Conservation (phyloP, 306 rosid species). For the Glycyrrhiza uralensis region DNA sequence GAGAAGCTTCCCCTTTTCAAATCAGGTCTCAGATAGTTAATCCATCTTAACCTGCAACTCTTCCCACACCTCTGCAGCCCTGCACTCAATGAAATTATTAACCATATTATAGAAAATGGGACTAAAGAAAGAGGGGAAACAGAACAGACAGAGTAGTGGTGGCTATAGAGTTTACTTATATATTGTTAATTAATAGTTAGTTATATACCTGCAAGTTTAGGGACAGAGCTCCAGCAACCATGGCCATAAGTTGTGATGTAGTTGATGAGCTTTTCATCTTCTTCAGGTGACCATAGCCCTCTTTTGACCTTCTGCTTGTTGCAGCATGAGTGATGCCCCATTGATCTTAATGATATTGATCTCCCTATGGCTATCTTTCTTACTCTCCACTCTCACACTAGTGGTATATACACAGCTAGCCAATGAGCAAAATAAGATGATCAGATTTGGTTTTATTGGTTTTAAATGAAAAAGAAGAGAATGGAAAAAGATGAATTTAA, state of each 20-base stretch:
- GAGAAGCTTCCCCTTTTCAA: conserved; percentile 95
- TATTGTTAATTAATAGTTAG: too few species aligned
- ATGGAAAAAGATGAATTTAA: background rate
- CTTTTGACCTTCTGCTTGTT: conserved; percentile 98
- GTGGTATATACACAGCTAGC: too few species aligned
- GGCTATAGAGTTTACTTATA: too few species aligned
- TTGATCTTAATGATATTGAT: too few species aligned
- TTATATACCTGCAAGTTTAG: conserved; percentile 96
- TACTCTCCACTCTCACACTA: background rate
- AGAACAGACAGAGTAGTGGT: too few species aligned
- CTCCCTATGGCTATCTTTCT: background rate
- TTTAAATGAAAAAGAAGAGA: background rate
- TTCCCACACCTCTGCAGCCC: conserved; percentile 93
- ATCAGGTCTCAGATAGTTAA: conserved; percentile 93
- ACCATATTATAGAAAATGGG: background rate
- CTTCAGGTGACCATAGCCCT: conserved; percentile 97
- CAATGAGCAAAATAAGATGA: conserved; percentile 20
- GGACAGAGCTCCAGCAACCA: conserved; percentile 98
- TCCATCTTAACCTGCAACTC: conserved; percentile 97
- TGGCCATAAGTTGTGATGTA: conserved; percentile 88
- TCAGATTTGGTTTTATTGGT: conserved; percentile 19
- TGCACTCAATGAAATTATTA: background rate
- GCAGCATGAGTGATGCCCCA: conserved; percentile 98
- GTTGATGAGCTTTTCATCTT: conserved; percentile 92
- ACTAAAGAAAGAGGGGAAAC: too few species aligned